Evolutionary conservation across 2,329 filamentous ascomycete genomes (phyloP), one percentile per base, ranked within the genome.

Genomic region (Aspergillus sergii): DNA sequence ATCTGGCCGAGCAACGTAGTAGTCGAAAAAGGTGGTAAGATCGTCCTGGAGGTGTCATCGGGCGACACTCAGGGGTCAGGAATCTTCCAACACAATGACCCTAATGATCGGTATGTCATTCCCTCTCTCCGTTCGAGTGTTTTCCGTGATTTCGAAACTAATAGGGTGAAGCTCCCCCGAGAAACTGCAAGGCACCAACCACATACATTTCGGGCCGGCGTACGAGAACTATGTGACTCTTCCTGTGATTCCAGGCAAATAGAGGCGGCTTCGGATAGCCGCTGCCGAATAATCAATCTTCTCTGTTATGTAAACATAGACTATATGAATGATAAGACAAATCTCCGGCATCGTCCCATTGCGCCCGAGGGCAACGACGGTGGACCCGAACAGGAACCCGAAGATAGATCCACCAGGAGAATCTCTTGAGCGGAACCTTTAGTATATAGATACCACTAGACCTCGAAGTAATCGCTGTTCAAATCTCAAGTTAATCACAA

Each of bases 61-160:
- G 81, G 80, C 8, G 83, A 86, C 72, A 86, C 83, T 0, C 83
- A 85, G 65, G 83, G 83, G 0, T 77, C 75, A 66, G 84, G 82
- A 0, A 77, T 83, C 50, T 85, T 85, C 69, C 72, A 73, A 64
- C 83, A 85, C 65, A 79, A 80, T 54, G 77, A 79, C 58, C 76
- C 80, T 0, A 60, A 61, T 50, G 75, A 77, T 56, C 69, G 75
- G 74, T 76, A 70, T 46, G 72, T 65, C 39, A 10, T 4, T 7
- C 2, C 34, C 6, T 32, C 32, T 23, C 4, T 19, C 2, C 4
- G 1, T 28, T 8, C 9, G 9, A 3, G 5, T 6, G 43, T 30
- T n/a, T 12, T 11, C 12, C 23, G 10, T 60, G 30, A 51, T 10
- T 19, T 16, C n/a, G 10, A 59, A 48, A 45, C 57, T 61, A 60